Evolutionary conservation across 495 filamentous ascomycete species (phyloP).

Genomic region (Clavariopsis aquatica): DNA sequence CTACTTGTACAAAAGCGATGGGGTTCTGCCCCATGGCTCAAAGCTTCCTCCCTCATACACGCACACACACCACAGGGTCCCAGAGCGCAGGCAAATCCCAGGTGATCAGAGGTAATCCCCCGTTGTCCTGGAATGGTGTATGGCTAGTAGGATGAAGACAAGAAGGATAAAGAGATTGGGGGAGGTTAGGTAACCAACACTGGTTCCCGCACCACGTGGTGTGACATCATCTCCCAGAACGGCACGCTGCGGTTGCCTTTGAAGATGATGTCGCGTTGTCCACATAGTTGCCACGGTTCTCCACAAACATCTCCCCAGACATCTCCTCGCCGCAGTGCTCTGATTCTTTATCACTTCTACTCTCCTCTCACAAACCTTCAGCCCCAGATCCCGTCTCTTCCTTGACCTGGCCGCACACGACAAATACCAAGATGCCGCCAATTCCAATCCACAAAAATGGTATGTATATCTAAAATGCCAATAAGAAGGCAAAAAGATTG

Average conservation of each 20-base stretch:
- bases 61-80: too few relatives aligned
- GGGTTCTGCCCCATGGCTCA: background rate
- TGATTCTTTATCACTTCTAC: background rate
- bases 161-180: background rate
- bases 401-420: background rate
- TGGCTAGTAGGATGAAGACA: background rate
- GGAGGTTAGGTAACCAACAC: background rate
- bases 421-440: constrained; percentile 23
- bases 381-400: background rate
- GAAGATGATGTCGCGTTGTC: background rate
- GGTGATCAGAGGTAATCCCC: background rate
- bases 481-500: too few relatives aligned
- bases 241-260: constrained; percentile 13
- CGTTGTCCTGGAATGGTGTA: background rate
- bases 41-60: background rate
- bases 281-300: too few relatives aligned
- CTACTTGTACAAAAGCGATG: too few relatives aligned
- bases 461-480: too few relatives aligned
- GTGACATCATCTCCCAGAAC: constrained; percentile 32
- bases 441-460: constrained; percentile 33
- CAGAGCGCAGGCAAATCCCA: background rate
- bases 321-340: background rate
- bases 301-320: background rate
- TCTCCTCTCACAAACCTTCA: background rate
- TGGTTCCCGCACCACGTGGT: constrained; percentile 1